Percentiles rank a stretch among this genome's conserved stretches.
These are phyloP conservation scores for Chlamydomonas schloesseri DNA, from an alignment of 139 green algal genomes.

Conservation along the genomic window DNA sequence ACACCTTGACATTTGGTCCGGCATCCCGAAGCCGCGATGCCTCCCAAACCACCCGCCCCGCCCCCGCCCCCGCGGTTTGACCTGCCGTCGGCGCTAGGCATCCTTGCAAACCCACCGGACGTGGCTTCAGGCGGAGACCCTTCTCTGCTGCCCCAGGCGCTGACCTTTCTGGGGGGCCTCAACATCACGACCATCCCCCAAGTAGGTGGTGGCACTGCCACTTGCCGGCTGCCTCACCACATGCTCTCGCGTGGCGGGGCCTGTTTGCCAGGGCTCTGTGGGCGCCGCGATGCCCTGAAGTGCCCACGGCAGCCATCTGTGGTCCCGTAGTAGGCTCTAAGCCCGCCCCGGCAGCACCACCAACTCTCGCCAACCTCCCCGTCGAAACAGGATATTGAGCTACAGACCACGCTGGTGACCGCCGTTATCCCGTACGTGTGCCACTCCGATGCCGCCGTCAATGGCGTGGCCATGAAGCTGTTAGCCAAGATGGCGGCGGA, in stretches of 20 bases:
- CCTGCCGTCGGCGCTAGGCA: not conserved
- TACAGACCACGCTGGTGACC: not conserved
- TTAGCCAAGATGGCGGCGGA: not conserved
- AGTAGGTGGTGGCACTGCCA: not conserved
- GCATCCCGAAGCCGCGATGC: not conserved
- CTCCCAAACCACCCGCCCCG: slow-evolving; percentile 3
- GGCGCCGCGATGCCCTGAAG: too few relatives aligned
- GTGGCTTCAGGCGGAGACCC: not conserved
- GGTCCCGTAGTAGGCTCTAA: too few relatives aligned
- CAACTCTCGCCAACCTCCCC: too few relatives aligned
- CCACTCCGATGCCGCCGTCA: not conserved
- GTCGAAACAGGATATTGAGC: too few relatives aligned
- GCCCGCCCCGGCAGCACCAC: too few relatives aligned
- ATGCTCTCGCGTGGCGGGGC: too few relatives aligned
- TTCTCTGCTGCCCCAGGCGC: not conserved
- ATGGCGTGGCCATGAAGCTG: not conserved
- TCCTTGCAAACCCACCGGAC: not conserved
- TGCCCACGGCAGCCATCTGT: too few relatives aligned
- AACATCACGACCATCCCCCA: not conserved
- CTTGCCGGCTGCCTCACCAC: too few relatives aligned
- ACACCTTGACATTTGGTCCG: too few relatives aligned
- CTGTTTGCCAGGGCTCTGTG: too few relatives aligned
- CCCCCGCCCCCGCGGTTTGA: not conserved
- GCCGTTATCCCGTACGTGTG: not conserved
- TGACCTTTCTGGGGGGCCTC: not conserved